These are phyloP conservation scores for Rhexocercosporidium sp. DNA, from an alignment of 2,329 filamentous ascomycete genomes.

Conservation along the genomic window DNA sequence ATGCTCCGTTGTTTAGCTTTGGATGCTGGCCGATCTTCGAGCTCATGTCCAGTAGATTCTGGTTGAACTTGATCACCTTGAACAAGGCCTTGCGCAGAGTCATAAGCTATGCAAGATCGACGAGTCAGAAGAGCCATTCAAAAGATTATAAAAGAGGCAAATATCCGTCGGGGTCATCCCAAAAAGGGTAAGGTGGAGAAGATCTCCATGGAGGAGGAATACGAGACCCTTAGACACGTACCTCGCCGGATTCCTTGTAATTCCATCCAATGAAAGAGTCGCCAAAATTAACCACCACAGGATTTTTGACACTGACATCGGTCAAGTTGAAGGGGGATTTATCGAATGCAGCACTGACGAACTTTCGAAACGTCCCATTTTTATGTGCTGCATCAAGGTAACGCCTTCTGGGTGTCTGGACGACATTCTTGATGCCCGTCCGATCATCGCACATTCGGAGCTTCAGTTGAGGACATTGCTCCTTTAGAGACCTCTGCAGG, in stretches of 20 bases:
- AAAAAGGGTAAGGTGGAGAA: not conserved
- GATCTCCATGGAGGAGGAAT: not conserved
- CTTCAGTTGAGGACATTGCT: slow-evolving; percentile 28
- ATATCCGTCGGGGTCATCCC: not conserved
- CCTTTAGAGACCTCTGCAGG: slow-evolving; percentile 12
- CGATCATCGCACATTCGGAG: slow-evolving; percentile 29
- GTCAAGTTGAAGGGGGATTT: not conserved
- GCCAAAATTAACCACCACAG: slow-evolving; percentile 27
- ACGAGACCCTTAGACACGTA: not conserved
- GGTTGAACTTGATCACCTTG: slow-evolving; percentile 30
- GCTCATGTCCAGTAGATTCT: slow-evolving; percentile 24
- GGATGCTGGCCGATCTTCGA: slow-evolving; percentile 20
- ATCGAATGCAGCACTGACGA: not conserved
- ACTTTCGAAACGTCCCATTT: slow-evolving; percentile 20
- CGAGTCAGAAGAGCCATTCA: not conserved
- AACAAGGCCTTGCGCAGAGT: slow-evolving; percentile 33
- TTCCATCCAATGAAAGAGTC: slow-evolving; percentile 33
- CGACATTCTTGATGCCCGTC: slow-evolving; percentile 23
- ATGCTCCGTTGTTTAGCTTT: slow-evolving; percentile 23
- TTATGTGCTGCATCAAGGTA: slow-evolving; percentile 17
- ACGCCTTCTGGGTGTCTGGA: slow-evolving; percentile 15
- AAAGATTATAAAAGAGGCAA: not conserved
- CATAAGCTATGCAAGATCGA: not conserved
- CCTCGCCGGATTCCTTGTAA: slow-evolving; percentile 28
- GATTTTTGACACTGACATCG: slow-evolving; percentile 21